Percentiles rank a stretch among this genome's conserved stretches.
Evolutionary conservation across 768 basidiomycete species (phyloP).

Genomic region (Dictyophora rubrovolvata): DNA sequence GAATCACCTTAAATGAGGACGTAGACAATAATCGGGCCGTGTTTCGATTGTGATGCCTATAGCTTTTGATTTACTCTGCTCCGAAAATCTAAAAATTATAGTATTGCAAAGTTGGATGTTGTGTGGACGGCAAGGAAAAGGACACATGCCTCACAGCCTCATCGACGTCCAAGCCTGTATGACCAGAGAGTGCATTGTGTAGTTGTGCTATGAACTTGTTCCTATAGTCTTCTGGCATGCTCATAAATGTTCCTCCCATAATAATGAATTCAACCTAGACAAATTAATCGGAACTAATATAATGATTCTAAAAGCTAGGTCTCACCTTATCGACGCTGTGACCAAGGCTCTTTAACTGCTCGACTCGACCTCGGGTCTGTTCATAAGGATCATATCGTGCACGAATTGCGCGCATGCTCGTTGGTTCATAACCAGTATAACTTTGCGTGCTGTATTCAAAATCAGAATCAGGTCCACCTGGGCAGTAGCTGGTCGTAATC

Average conservation of each 20-base stretch:
- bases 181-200: constrained; percentile 94
- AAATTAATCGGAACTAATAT: too few species aligned
- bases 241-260: constrained; percentile 99
- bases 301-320: constrained; percentile 5
- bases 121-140: background rate
- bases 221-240: constrained; percentile 95
- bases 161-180: constrained; percentile 86
- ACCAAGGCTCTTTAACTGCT: constrained; percentile 91
- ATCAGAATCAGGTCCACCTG: constrained; percentile 97
- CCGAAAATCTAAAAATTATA: constrained; percentile 63
- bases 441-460: constrained; percentile 99
- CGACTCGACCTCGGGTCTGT: constrained; percentile 89
- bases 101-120: background rate
- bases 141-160: constrained; percentile 74
- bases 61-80: constrained; percentile 95
- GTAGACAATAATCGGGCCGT: constrained; percentile 93
- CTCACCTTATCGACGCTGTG: constrained; percentile 92
- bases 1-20: constrained; percentile 80
- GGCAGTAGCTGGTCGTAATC: constrained; percentile 64
- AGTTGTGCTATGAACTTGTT: constrained; percentile 89
- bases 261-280: constrained; percentile 78
- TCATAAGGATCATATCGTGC: constrained; percentile 97
- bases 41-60: constrained; percentile 99
- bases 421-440: constrained; percentile 92
- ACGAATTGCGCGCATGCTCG: constrained; percentile 97